Evolutionary conservation across 169 alveolate genomes (phyloP).

Genomic region (Eimeria sp.): DNA sequence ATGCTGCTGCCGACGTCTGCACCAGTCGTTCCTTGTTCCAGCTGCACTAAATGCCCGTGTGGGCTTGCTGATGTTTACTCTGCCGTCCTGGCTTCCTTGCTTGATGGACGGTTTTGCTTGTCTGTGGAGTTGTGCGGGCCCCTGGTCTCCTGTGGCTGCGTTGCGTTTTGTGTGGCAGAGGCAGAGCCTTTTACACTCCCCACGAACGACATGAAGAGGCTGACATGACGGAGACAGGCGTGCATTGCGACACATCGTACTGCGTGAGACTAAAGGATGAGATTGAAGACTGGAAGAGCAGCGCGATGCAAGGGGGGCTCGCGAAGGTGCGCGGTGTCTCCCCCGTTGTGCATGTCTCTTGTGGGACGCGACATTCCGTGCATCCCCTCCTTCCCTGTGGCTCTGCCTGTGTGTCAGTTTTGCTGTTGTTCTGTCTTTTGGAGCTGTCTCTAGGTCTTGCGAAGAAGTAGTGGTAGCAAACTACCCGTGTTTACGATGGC

Average conservation of each 20-base stretch:
- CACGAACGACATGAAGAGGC: conserved; percentile 21
- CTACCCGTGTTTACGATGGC: background rate
- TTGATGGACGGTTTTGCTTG: background rate
- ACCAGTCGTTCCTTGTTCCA: background rate
- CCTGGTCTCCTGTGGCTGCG: background rate
- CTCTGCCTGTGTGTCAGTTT: background rate
- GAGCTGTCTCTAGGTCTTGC: background rate
- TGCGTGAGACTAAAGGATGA: conserved; percentile 50
- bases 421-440: background rate
- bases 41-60: background rate
- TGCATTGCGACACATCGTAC: conserved; percentile 70
- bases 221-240: conserved; percentile 19
- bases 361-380: background rate
- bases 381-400: background rate
- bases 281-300: conserved; percentile 39
- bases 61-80: background rate
- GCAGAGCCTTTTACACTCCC: conserved; percentile 64
- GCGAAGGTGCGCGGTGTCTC: conserved; percentile 29
- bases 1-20: background rate
- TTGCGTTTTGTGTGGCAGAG: conserved; percentile 44
- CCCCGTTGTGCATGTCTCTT: background rate
- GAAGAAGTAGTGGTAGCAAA: background rate
- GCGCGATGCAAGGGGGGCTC: conserved; percentile 61
- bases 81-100: too few relatives aligned
- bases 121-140: background rate